Percentiles rank a stretch among this genome's conserved stretches.
phyloP scores from a whole-genome alignment of 2,329 filamentous ascomycete species.

The Talaromyces sp. region DNA sequence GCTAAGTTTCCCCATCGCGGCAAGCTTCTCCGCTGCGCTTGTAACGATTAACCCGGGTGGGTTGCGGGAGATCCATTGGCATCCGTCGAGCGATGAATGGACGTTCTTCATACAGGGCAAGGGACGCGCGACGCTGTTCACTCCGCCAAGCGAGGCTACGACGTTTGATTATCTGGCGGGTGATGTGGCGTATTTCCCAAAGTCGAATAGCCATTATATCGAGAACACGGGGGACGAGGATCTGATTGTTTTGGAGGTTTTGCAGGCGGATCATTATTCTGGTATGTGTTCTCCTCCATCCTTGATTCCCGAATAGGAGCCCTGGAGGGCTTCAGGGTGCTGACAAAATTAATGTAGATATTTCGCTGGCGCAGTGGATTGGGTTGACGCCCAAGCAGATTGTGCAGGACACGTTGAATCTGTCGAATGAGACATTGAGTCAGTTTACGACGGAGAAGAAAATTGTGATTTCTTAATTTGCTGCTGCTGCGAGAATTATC shows the following conservation, averaged over 20 bases:
- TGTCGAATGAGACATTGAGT: conserved; percentile 39
- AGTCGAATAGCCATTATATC: conserved; percentile 76
- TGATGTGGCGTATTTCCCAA: conserved; percentile 72
- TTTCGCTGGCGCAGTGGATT: conserved; percentile 48
- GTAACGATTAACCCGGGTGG: conserved; percentile 68
- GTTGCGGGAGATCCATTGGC: conserved; percentile 79
- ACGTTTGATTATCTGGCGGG: conserved; percentile 74
- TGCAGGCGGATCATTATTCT: conserved; percentile 64
- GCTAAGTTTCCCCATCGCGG: conserved; percentile 70
- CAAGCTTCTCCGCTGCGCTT: conserved; percentile 68
- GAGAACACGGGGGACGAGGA: conserved; percentile 74
- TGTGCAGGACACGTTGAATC: conserved; percentile 54
- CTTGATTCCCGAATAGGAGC: too few species aligned
- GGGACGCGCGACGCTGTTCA: conserved; percentile 71
- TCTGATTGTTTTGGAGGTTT: conserved; percentile 71
- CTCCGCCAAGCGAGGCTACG: conserved; percentile 62
- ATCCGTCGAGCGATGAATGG: conserved; percentile 75
- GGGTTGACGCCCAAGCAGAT: conserved; percentile 54
- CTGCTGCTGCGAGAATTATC: neutral
- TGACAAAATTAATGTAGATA: conserved; percentile 35
- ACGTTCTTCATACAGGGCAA: conserved; percentile 71
- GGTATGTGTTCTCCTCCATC: conserved; percentile 32
- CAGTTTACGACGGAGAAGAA: conserved; percentile 47
- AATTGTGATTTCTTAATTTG: conserved; percentile 33
- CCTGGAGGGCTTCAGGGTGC: neutral